Evolutionary conservation across 495 filamentous ascomycete genomes (phyloP).

Genomic region (Clavariopsis aquatica): DNA sequence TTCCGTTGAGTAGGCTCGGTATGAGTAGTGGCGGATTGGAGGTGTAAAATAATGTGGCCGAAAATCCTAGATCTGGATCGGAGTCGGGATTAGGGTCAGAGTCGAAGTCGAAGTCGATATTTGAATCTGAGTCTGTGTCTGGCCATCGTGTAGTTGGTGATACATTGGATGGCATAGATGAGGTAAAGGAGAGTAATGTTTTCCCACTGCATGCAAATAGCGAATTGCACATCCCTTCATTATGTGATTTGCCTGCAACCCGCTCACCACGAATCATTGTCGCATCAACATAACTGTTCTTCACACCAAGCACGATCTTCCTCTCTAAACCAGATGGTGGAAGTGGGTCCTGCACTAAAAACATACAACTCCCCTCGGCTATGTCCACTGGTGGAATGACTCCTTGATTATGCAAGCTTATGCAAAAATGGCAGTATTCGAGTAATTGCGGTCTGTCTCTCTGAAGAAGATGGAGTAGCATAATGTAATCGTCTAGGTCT

Average conservation of each 20-base stretch:
- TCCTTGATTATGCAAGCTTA: neutral
- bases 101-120: too few relatives aligned
- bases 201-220: neutral
- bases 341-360: neutral
- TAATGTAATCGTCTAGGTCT: neutral
- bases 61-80: neutral
- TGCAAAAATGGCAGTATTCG: neutral
- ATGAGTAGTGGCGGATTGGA: neutral
- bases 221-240: neutral
- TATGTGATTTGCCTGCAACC: neutral
- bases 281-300: neutral
- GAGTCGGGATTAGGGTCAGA: neutral
- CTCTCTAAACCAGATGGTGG: neutral
- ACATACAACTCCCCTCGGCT: neutral
- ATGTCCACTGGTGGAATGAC: neutral
- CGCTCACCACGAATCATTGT: neutral
- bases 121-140: too few relatives aligned
- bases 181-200: neutral
- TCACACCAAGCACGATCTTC: neutral
- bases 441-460: neutral
- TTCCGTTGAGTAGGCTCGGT: neutral
- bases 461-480: neutral
- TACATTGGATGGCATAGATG: too few relatives aligned
- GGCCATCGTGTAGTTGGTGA: too few relatives aligned
- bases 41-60: neutral